phyloP scores from a whole-genome alignment of 2,329 filamentous ascomycete genomes.

The Aspergillus sp. region DNA sequence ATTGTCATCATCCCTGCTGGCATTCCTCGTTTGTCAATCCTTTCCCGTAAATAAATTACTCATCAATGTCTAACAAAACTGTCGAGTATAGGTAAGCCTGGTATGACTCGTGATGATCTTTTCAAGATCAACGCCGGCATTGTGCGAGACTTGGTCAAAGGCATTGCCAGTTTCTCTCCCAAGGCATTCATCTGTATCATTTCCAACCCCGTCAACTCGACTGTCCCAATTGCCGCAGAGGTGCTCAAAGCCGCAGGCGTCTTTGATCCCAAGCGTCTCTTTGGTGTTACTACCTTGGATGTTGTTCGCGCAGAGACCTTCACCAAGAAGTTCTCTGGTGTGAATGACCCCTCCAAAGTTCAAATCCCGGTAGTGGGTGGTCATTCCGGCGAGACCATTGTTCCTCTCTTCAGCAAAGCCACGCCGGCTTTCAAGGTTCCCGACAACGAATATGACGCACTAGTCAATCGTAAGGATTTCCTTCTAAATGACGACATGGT shows the following conservation, averaged over 20 bases:
- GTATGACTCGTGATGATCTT: constrained; percentile 98
- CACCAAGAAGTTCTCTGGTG: constrained; percentile 77
- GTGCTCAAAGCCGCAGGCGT: constrained; percentile 89
- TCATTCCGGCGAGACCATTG: constrained; percentile 97
- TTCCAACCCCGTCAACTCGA: constrained; percentile 99
- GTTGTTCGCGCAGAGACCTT: constrained; percentile 98
- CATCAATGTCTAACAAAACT: constrained; percentile 10
- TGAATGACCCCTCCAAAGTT: constrained; percentile 75
- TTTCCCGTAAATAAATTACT: not conserved
- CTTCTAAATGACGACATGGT: not conserved
- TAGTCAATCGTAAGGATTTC: constrained; percentile 68
- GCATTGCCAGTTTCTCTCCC: constrained; percentile 79
- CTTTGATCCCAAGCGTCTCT: constrained; percentile 92
- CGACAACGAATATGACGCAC: constrained; percentile 79
- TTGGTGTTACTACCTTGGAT: constrained; percentile 97
- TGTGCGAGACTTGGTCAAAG: constrained; percentile 87
- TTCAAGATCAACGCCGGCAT: constrained; percentile 99
- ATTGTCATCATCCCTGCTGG: constrained; percentile 96
- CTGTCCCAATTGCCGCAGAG: constrained; percentile 94
- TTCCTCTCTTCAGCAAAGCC: constrained; percentile 92
- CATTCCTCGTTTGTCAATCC: constrained; percentile 74
- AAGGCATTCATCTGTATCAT: constrained; percentile 96
- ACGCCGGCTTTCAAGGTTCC: constrained; percentile 76
- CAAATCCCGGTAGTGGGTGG: constrained; percentile 91
- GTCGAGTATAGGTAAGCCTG: constrained; percentile 73